A percentile compares a stretch with the other conserved stretches of the same genome.
Evolutionary conservation across 2,329 filamentous ascomycete species (phyloP).

Genomic region (Thelonectria rubi): DNA sequence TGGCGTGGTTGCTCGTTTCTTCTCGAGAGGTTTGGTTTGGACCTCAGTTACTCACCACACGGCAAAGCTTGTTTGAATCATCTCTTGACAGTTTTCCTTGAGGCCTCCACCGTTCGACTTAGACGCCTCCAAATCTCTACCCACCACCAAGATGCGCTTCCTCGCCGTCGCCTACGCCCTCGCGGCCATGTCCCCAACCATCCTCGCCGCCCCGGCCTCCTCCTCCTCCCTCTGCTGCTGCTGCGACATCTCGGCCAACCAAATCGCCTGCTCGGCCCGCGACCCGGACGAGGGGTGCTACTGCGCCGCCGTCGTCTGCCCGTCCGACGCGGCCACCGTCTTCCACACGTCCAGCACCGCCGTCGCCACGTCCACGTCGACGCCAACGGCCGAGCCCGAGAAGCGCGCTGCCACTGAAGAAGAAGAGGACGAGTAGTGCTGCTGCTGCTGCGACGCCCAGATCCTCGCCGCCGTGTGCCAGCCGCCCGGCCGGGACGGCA

Average conservation of each 20-base stretch:
- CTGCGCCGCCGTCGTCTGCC: constrained; percentile 41
- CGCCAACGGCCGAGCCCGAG: not conserved
- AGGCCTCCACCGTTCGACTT: no score
- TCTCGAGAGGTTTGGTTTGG: no score
- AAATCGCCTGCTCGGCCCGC: constrained; percentile 40
- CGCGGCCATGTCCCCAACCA: constrained; percentile 25
- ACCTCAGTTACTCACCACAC: no score
- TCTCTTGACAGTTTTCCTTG: no score
- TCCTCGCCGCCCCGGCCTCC: constrained; percentile 33
- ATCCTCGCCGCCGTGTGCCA: constrained; percentile 27
- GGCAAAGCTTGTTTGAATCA: no score
- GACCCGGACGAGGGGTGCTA: constrained; percentile 36
- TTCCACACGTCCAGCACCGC: not conserved
- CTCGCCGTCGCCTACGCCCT: constrained; percentile 36
- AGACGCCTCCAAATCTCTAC: not conserved
- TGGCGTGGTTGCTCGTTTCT: no score
- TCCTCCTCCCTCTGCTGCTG: constrained; percentile 46
- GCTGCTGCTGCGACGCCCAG: constrained; percentile 39
- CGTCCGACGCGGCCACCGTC: constrained; percentile 17
- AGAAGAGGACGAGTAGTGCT: constrained; percentile 15
- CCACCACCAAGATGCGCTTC: constrained; percentile 38
- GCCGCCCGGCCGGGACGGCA: not conserved
- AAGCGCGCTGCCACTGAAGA: not conserved
- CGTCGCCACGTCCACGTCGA: not conserved
- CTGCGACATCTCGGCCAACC: constrained; percentile 41